Evolutionary conservation across 352 stramenopile species (phyloP), one percentile per base, ranked within the genome.

Genomic region (Pythium coloratum): DNA sequence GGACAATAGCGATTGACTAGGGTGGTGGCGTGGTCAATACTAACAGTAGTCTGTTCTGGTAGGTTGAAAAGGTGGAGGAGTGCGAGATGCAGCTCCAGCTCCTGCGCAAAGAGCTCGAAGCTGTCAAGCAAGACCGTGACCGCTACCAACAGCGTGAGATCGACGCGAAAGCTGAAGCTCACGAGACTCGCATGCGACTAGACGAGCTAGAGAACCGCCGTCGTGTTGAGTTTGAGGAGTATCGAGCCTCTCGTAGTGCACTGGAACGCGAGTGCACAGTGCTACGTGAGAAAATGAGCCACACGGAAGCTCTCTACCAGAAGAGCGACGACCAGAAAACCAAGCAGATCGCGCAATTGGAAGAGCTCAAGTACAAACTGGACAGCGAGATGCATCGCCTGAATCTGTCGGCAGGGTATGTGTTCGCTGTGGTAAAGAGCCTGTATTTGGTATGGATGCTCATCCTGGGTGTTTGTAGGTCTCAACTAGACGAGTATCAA

Each of bases 221-320:
- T 12, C 80, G 79, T 34, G 71, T 90, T 38, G 82, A 92, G 42
- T 90, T 88, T 70, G 84, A 94, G 65, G 84, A 92, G 47, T 90
- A 91, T 42, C 79, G 82, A 2, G 70, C 64, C 1, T 57, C 76
- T 30, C 70, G 82, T 3, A 72, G 72, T 14, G 66, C 79, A 3
- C 71, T 91, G 6, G 82, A 92, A 73, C 78, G 81, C 12, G 82
- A 92, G 47, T 77, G 70, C 58, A 73, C 56, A 3, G 73, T 80
- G 24, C 51, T 85, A 26, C 76, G 81, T 38, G 79, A 90, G 13
- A 89, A 90, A 53, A 71, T 87, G 54, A 76, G 55, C 2, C 80
- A 86, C 30, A 34, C 67, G 20, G 81, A 91, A 54, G 50, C 73
- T 33, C 58, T 88, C 9, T 72, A 75, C 4, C 73, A 61, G 54